Evolutionary conservation across 73 alveolate species (phyloP), one percentile per base, ranked within the genome.

Genomic region (Symbiodinium pilosum): DNA sequence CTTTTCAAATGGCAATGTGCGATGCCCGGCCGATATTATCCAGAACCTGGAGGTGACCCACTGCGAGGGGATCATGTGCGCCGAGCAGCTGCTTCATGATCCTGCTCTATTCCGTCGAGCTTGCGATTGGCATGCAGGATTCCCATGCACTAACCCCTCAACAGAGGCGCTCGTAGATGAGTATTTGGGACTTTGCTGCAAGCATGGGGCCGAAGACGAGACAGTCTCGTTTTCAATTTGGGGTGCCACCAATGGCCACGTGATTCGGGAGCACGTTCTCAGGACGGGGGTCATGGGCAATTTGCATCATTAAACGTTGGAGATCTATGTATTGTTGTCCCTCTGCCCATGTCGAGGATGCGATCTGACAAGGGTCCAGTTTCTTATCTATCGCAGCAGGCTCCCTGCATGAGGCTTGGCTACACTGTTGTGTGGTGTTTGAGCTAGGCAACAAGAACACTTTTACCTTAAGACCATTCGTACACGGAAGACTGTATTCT

Each of bases 161-260:
- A 54, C 95, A 4, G 95, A 89, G 52, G 88, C 40, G 97, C 18
- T 91, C 77, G 97, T 91, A 81, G 97, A 91, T 21, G 97, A 91
- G 44, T 91, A 91, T 43, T 77, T 91, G 40, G 97, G 54, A 0
- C 77, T 59, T 32, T 91, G 97, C 32, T 32, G 41, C 41, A 38
- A 39, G 39, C 59, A 5, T 36, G 43, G 59, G 34, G 81, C 81
- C 38, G 81, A 64, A 64, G 81, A 64, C 81, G 44, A 75, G 34
- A 14, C 34, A 40, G 88, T 71, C 75, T 91, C 75, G 52, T 91
- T 91, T 68, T 91, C 97, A 36, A 32, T 71, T 24, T 91, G 97
- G 97, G 97, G 97, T 32, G 97, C 97, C 26, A 91, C 51, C 54
- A 91, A 91, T 41, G 97, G 97, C 56, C 97, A 91, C 21, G 97